Evolutionary conservation across 441 rosid species (phyloP), one percentile per base, ranked within the genome.

Genomic region (Adansonia rubrostipa): DNA sequence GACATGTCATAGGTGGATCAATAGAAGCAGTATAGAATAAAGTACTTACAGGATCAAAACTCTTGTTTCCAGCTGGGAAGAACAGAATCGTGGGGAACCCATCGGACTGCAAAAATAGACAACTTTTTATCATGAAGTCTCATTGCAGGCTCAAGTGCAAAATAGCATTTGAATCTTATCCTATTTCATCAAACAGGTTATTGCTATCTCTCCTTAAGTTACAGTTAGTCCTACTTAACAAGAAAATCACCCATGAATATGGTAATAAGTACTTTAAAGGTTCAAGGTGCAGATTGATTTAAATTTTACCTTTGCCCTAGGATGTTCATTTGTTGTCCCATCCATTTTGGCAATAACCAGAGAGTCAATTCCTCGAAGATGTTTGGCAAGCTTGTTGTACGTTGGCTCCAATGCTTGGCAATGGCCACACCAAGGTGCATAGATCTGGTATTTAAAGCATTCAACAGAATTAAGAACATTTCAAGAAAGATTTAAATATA

Each of bases 401-500:
- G 90, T 92, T 67, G 98, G 97, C 85, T 96, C 99, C 24, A 96
- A 85, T 62, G 99, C 79, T 87, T 93, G 97, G 87, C 99, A 96
- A 85, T 96, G 99, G 77, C 98, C 97, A 77, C 99, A 96, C 99
- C 98, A 92, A 58, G 99, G 97, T 73, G 99, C 98, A 78, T 94
- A 88, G 71, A 96, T 90, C 98, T 96, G 85, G 63, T 9, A 73
- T 53, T 72, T 36, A 66, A 61, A 71, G 77, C 69, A 67, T 33
- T 15, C 54, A 79, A n/a, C 14, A 51, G 57, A 75, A 72, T 3
- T 58, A 24, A 61, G 61, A 76, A 47, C 19, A 40, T 61, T 62
- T 45, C 58, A 74, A 22, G 24, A 71, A 4, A 73, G 33, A 54
- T 15, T 60, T 24, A 72, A 57, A 28, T 56, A n/a, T 36, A 51